Percentiles rank a stretch among this genome's conserved stretches.
phyloP scores from a whole-genome alignment of 805 yeast genomes.

The Yamadazyma paraphyllophila region DNA sequence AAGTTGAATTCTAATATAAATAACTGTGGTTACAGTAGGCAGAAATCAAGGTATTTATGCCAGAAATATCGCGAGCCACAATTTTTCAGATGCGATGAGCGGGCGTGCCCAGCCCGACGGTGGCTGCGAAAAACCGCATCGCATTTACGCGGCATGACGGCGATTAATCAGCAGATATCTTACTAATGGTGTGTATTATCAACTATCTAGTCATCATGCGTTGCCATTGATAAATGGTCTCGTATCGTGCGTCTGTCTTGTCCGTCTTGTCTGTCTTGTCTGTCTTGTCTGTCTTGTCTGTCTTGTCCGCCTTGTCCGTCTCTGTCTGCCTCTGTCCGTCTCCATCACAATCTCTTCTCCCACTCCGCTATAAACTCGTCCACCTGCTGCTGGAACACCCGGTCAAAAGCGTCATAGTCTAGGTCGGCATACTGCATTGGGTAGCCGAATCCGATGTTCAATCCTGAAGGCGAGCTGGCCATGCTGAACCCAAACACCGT shows the following conservation, averaged over 20 bases:
- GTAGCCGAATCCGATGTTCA: slow-evolving; percentile 8
- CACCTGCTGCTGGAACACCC: slow-evolving; percentile 2
- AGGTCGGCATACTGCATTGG: slow-evolving; percentile 2
- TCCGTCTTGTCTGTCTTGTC: too few species aligned
- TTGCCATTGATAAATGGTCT: too few species aligned
- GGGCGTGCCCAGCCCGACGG: neutral
- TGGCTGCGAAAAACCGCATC: slow-evolving; percentile 8
- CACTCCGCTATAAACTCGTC: slow-evolving; percentile 1
- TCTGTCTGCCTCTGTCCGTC: too few species aligned
- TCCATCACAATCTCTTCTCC: neutral
- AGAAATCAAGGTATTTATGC: neutral
- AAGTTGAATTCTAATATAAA: slow-evolving; percentile 2
- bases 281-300: too few species aligned
- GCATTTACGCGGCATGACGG: too few species aligned
- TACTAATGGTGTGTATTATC: too few species aligned
- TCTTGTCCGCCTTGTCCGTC: too few species aligned
- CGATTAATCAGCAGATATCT: neutral
- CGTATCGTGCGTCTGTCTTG: too few species aligned
- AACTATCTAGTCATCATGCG: too few species aligned
- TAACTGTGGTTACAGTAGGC: neutral
- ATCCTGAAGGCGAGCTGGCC: slow-evolving; percentile 2
- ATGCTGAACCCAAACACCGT: slow-evolving; percentile 5
- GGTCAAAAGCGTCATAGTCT: slow-evolving; percentile 1
- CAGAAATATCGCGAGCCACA: slow-evolving; percentile 3
- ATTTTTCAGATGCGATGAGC: slow-evolving; percentile 8